These are phyloP conservation scores for Trichoderma lentiforme DNA, from an alignment of 2,329 filamentous ascomycete genomes.

Conservation along the genomic window DNA sequence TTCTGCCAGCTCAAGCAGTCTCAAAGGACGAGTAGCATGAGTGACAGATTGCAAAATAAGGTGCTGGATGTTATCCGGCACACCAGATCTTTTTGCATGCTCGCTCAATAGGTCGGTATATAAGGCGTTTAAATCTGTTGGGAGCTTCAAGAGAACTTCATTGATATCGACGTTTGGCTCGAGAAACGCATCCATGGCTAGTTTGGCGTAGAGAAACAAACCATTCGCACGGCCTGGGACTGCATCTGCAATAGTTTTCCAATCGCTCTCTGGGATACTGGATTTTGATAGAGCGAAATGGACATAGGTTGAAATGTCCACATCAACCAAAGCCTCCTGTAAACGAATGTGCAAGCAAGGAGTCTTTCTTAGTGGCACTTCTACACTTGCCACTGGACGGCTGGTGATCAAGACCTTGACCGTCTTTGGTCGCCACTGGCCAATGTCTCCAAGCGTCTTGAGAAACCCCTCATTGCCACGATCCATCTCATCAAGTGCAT, in stretches of 20 bases:
- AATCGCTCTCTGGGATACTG: slow-evolving; percentile 20
- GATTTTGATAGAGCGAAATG: slow-evolving; percentile 21
- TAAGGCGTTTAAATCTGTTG: slow-evolving; percentile 37
- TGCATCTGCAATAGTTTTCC: slow-evolving; percentile 24
- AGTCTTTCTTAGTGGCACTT: slow-evolving; percentile 28
- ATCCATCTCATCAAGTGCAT: slow-evolving; percentile 48
- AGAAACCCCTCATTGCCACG: slow-evolving; percentile 33
- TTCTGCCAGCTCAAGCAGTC: slow-evolving; percentile 41
- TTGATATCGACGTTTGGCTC: slow-evolving; percentile 25
- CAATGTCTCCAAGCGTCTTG: slow-evolving; percentile 30
- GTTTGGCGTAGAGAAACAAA: slow-evolving; percentile 43
- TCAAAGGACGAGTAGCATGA: slow-evolving; percentile 39
- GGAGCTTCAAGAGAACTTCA: slow-evolving; percentile 32
- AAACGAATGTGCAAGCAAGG: slow-evolving; percentile 34
- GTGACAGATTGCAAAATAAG: slow-evolving; percentile 41
- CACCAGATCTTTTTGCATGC: slow-evolving; percentile 33
- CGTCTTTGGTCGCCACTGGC: slow-evolving; percentile 27
- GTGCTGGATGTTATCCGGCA: slow-evolving; percentile 33
- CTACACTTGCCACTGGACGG: slow-evolving; percentile 33
- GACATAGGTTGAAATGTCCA: slow-evolving; percentile 40
- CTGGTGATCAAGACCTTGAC: slow-evolving; percentile 45
- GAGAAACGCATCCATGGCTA: slow-evolving; percentile 40
- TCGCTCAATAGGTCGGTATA: slow-evolving; percentile 41
- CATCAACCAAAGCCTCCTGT: slow-evolving; percentile 34
- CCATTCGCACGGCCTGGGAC: slow-evolving; percentile 39